Evolutionary conservation across 345 rosid genomes (phyloP).

Genomic region (Clarkia xantiana): DNA sequence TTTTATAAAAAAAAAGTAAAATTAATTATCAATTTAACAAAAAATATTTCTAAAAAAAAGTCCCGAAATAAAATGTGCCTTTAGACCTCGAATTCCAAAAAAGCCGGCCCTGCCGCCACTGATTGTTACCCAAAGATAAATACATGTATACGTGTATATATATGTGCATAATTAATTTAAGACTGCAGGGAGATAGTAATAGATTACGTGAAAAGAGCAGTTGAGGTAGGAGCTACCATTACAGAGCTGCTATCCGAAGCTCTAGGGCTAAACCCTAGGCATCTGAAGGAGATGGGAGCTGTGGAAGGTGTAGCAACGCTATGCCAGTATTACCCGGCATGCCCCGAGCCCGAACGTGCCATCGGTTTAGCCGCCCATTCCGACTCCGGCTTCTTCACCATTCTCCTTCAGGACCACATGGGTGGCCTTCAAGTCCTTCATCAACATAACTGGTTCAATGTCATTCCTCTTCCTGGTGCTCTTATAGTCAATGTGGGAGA

Average conservation of each 20-base stretch:
- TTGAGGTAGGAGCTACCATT: not conserved
- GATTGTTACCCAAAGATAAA: no score
- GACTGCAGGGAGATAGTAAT: not conserved
- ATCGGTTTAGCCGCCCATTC: constrained; percentile 5
- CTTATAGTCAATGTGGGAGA: no score
- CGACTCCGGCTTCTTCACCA: constrained; percentile 9
- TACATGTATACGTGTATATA: no score
- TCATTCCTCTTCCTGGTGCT: not conserved
- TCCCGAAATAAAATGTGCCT: no score
- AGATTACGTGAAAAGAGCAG: not conserved
- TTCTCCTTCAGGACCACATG: constrained; percentile 8
- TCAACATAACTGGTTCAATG: constrained; percentile 3
- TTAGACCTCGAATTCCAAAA: no score
- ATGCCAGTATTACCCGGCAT: constrained; percentile 9
- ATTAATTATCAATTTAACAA: no score
- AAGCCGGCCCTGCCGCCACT: no score
- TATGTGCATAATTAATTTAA: not conserved
- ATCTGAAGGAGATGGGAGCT: constrained; percentile 9
- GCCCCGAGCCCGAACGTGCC: constrained; percentile 11
- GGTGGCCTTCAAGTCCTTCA: constrained; percentile 14
- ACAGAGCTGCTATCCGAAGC: constrained; percentile 11
- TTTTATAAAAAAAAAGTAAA: no score
- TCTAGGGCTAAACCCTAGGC: constrained; percentile 12
- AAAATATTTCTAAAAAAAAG: no score
- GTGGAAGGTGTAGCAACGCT: constrained; percentile 4